Evolutionary conservation across 2,329 filamentous ascomycete species (phyloP).

Genomic region (Dactylonectria estremocensis): DNA sequence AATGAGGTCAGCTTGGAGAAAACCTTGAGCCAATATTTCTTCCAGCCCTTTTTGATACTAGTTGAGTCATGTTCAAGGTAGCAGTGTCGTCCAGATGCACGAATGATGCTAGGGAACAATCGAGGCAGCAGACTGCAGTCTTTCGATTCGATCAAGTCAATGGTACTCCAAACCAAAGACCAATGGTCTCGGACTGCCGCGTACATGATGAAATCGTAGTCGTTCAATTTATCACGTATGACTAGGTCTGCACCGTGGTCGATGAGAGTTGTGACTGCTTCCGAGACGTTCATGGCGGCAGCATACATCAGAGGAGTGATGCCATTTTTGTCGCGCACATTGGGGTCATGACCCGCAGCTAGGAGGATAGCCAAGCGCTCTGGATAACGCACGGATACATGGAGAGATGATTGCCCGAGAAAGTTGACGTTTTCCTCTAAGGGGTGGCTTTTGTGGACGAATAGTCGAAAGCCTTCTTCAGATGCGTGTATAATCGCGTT

Average conservation of each 20-base stretch:
- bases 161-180: neutral
- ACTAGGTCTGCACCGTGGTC: neutral
- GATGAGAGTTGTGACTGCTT: conserved; percentile 3
- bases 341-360: neutral
- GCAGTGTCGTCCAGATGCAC: neutral
- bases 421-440: conserved; percentile 8
- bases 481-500: neutral
- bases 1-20: neutral
- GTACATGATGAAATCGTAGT: conserved; percentile 7
- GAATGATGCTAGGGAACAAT: neutral
- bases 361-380: neutral
- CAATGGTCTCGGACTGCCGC: neutral
- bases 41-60: neutral
- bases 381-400: neutral
- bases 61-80: neutral
- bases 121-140: neutral
- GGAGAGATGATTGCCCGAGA: conserved; percentile 20
- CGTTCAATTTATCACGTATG: neutral
- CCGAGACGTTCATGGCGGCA: neutral
- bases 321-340: neutral
- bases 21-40: neutral
- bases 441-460: accelerated
- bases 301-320: conserved; percentile 22
- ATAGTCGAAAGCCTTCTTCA: neutral
- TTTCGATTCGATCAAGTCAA: neutral